These are phyloP conservation scores for Phytophthora meadii DNA, from an alignment of 352 stramenopile genomes.

Conservation along the genomic window DNA sequence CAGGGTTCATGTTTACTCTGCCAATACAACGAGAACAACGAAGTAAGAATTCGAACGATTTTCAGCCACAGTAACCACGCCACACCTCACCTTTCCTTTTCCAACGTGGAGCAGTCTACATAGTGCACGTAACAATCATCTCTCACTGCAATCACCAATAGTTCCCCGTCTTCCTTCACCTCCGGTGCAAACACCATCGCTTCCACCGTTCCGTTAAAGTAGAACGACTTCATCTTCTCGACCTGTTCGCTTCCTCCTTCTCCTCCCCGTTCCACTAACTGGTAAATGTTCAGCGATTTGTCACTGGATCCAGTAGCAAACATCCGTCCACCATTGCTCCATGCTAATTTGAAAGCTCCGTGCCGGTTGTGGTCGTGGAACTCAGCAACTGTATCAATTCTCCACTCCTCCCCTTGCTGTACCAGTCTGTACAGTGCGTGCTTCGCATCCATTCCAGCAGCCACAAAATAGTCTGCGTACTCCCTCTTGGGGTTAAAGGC, in stretches of 20 bases:
- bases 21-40: constrained; percentile 1
- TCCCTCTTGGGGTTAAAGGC: constrained; percentile 60
- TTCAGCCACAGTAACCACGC: too few species aligned
- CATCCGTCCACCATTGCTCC: constrained; percentile 55
- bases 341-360: constrained; percentile 70
- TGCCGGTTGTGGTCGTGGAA: constrained; percentile 83
- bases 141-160: constrained; percentile 71
- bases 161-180: constrained; percentile 15
- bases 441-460: constrained; percentile 75
- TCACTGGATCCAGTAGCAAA: constrained; percentile 83
- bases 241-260: constrained; percentile 24
- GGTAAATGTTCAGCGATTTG: constrained; percentile 79
- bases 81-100: constrained; percentile 71
- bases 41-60: neutral
- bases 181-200: constrained; percentile 64
- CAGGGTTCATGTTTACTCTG: constrained; percentile 89
- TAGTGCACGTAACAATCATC: constrained; percentile 90
- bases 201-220: constrained; percentile 86
- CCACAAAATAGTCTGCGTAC: constrained; percentile 63
- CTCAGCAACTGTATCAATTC: constrained; percentile 44
- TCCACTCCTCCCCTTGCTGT: constrained; percentile 39
- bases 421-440: constrained; percentile 65
- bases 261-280: constrained; percentile 19
- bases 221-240: constrained; percentile 83
- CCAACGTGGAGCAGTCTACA: constrained; percentile 77